Evolutionary conservation across 1,284 basidiomycete genomes (phyloP).

Genomic region (Earliella scabrosa): DNA sequence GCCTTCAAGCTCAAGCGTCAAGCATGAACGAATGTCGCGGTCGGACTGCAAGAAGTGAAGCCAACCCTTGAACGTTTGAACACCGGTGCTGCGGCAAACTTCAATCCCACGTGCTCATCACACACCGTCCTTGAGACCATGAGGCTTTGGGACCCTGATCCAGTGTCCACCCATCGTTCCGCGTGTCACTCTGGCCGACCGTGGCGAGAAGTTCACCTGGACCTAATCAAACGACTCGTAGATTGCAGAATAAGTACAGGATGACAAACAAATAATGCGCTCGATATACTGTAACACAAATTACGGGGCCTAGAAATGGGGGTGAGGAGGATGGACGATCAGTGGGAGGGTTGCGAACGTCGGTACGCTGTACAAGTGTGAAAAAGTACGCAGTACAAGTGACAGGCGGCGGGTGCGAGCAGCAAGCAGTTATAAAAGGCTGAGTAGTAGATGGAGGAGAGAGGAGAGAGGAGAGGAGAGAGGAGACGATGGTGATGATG

Average conservation of each 20-base stretch:
- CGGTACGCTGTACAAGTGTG: slow-evolving; percentile 44
- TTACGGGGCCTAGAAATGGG: slow-evolving; percentile 37
- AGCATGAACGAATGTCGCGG: background rate
- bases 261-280: slow-evolving; percentile 65
- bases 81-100: background rate
- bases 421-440: slow-evolving; percentile 35
- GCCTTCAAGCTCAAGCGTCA: no score
- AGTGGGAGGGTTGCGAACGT: slow-evolving; percentile 26
- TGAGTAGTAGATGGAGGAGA: slow-evolving; percentile 26
- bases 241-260: slow-evolving; percentile 66
- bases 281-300: slow-evolving; percentile 51
- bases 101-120: background rate
- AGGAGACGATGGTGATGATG: background rate
- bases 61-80: no score
- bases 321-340: no score
- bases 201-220: slow-evolving; percentile 16
- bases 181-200: no score
- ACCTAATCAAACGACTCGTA: slow-evolving; percentile 32
- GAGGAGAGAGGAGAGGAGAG: no score
- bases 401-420: slow-evolving; percentile 23
- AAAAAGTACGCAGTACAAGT: slow-evolving; percentile 44
- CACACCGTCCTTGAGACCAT: background rate
- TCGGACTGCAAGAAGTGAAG: no score
- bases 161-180: no score
- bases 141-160: background rate